Evolutionary conservation across 1,284 basidiomycete genomes (phyloP).

Genomic region (Pterulicium gracile): DNA sequence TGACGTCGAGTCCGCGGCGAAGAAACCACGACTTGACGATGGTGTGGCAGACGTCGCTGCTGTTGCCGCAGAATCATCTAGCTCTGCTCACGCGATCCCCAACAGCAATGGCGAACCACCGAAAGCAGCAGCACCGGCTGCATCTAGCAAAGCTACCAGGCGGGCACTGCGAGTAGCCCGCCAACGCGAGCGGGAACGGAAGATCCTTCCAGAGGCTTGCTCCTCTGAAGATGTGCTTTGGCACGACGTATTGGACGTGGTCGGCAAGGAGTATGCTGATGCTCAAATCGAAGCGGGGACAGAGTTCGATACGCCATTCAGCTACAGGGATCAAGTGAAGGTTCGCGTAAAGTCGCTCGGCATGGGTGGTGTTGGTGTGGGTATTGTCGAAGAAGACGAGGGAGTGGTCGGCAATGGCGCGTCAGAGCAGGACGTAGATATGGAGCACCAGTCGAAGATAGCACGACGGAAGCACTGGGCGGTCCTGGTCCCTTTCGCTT

Average conservation of each 20-base stretch:
- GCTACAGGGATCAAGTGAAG: constrained; percentile 51
- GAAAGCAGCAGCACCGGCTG: neutral
- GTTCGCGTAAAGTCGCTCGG: constrained; percentile 53
- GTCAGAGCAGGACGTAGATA: constrained; percentile 62
- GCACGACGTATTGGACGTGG: constrained; percentile 56
- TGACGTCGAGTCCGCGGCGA: constrained; percentile 22
- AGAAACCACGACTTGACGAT: constrained; percentile 27
- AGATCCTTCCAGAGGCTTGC: constrained; percentile 44
- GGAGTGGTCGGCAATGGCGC: neutral
- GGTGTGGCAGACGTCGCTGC: constrained; percentile 9
- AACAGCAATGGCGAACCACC: neutral
- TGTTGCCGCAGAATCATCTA: neutral
- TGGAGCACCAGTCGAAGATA: constrained; percentile 34
- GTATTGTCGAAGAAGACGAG: constrained; percentile 5
- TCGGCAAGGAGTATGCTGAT: constrained; percentile 53
- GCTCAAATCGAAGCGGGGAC: constrained; percentile 34
- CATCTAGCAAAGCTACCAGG: neutral
- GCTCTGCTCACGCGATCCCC: neutral
- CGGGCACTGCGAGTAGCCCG: neutral
- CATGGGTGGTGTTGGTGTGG: constrained; percentile 42
- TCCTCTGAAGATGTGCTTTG: constrained; percentile 69
- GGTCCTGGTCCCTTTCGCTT: constrained; percentile 70
- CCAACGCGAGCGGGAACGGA: constrained; percentile 15
- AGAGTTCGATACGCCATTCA: constrained; percentile 52
- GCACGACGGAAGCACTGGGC: constrained; percentile 58